phyloP scores from a whole-genome alignment of 345 rosid genomes.

The Viola odorata region DNA sequence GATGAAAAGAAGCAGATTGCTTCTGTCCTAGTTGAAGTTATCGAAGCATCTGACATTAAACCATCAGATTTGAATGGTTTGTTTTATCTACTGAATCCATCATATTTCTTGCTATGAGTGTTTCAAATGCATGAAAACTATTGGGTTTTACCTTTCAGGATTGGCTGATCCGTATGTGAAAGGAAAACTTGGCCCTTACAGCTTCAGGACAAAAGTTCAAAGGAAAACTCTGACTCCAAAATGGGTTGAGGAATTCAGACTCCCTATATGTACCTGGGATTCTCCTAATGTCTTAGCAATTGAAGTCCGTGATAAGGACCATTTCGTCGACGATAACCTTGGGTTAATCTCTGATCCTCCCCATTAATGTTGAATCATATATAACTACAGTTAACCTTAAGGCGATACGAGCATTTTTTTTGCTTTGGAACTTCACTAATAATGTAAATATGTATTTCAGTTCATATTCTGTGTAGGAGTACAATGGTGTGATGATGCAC shows the following conservation, averaged over 20 bases:
- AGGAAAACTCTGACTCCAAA: conserved; percentile 75
- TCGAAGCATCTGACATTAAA: conserved; percentile 77
- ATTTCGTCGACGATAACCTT: conserved; percentile 65
- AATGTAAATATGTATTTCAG: too few relatives aligned
- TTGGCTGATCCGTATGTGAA: conserved; percentile 93
- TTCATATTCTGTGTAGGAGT: too few relatives aligned
- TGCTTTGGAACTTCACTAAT: too few relatives aligned
- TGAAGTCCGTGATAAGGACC: conserved; percentile 87
- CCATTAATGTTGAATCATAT: too few relatives aligned
- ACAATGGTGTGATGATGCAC: too few relatives aligned
- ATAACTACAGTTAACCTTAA: too few relatives aligned
- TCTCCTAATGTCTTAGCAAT: conserved; percentile 48
- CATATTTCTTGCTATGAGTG: conserved; percentile 2
- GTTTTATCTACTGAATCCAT: conserved; percentile 14
- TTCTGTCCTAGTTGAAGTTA: conserved; percentile 64
- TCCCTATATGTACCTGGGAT: conserved; percentile 82
- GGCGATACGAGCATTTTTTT: too few relatives aligned
- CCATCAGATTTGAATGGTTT: conserved; percentile 83
- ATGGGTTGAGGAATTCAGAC: conserved; percentile 84
- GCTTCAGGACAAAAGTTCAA: conserved; percentile 61
- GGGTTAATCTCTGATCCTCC: conserved; percentile 52
- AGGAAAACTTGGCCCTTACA: conserved; percentile 77
- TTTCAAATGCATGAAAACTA: background rate
- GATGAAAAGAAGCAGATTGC: conserved; percentile 81
- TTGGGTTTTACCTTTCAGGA: conserved; percentile 46